These are phyloP conservation scores for Eucalyptus polybractea DNA, from an alignment of 345 rosid species.

Conservation along the genomic window DNA sequence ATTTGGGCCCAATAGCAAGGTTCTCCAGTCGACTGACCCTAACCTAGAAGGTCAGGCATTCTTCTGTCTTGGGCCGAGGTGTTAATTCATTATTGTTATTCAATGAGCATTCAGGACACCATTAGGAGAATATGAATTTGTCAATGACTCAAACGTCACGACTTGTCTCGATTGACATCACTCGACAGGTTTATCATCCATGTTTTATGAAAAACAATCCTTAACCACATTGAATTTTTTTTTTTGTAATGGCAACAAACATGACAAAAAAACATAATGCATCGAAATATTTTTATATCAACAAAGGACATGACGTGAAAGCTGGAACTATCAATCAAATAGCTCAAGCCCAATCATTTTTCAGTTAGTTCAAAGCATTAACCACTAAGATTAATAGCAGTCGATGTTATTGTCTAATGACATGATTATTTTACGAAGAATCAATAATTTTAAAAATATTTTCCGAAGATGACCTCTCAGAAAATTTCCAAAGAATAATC, in stretches of 20 bases:
- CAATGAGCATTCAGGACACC: not conserved
- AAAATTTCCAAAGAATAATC: not conserved
- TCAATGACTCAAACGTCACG: not conserved
- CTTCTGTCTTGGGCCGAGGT: not conserved
- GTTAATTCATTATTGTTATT: not conserved
- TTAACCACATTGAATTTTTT: not conserved
- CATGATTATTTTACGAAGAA: not conserved
- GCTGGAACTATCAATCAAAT: not conserved
- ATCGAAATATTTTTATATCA: not conserved
- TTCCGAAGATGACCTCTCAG: fast-evolving
- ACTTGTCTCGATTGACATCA: not conserved
- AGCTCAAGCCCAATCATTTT: not conserved
- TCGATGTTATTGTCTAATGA: not conserved
- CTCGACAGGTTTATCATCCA: not conserved
- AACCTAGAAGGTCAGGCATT: not conserved
- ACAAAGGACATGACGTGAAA: not conserved
- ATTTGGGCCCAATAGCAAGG: not conserved
- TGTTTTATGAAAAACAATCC: not conserved
- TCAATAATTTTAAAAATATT: fast-evolving
- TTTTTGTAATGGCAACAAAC: not conserved
- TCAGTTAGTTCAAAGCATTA: not conserved
- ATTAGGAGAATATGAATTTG: not conserved
- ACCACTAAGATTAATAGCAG: not conserved
- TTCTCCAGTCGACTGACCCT: not conserved
- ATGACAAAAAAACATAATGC: not conserved